Percentiles rank a stretch among this genome's conserved stretches.
Evolutionary conservation across 176 grass and related monocot species (phyloP).

Genomic region (Phragmites australis): DNA sequence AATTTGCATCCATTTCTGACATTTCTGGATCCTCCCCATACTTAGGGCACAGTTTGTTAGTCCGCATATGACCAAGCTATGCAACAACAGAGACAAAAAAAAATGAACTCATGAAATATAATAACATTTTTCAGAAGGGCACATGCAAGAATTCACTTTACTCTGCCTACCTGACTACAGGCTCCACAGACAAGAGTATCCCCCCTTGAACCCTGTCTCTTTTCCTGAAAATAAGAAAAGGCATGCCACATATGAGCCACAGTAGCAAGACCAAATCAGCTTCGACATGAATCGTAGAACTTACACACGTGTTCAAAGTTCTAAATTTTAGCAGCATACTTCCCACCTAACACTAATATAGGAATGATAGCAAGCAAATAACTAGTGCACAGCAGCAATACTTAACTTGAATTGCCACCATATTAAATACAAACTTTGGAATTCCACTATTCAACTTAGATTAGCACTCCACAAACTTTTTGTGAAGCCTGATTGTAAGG

Average conservation of each 20-base stretch:
- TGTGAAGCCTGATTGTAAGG: neutral
- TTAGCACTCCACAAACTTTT: neutral
- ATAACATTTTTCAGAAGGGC: conserved; percentile 12
- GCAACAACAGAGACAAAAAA: conserved; percentile 13
- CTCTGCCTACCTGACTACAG: conserved; percentile 73
- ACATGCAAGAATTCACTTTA: conserved; percentile 15
- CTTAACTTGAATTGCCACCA: neutral
- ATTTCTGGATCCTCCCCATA: conserved; percentile 81
- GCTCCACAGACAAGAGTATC: conserved; percentile 90
- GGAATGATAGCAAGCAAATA: conserved; percentile 23
- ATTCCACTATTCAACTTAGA: conserved; percentile 12
- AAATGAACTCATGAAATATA: conserved; percentile 19
- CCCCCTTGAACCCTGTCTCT: conserved; percentile 66
- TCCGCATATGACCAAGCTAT: conserved; percentile 96
- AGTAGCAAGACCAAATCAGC: conserved; percentile 20
- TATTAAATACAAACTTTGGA: neutral
- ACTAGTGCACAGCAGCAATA: neutral
- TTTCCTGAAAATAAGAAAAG: conserved; percentile 74
- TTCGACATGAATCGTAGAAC: conserved; percentile 31
- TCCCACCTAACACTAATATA: conserved; percentile 11
- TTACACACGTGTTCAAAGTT: neutral
- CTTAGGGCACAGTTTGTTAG: conserved; percentile 94
- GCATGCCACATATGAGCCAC: conserved; percentile 39
- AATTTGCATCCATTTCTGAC: conserved; percentile 61
- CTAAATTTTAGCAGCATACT: conserved; percentile 8